Evolutionary conservation across 139 green algal genomes (phyloP), one percentile per base, ranked within the genome.

Genomic region (Chlamydomonas incerta): DNA sequence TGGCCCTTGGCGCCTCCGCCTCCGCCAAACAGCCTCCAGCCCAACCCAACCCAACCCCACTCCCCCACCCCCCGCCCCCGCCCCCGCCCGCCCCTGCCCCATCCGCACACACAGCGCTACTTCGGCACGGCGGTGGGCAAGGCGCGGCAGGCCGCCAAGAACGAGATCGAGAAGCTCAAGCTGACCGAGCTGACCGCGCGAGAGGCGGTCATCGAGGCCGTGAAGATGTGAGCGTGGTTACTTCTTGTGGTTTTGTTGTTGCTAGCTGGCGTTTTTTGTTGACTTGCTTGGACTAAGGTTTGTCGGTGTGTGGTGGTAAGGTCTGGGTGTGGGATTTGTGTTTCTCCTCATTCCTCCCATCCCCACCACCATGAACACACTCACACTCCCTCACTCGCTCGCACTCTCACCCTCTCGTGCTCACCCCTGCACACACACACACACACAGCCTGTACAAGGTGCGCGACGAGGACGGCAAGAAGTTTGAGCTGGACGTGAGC

Each of bases 91-190:
- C 18, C 20, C 14, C 74, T 34, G 14, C 23, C 47, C 29, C 21
- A n/a, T 26, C n/a, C 79, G 29, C n/a, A 5, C 62, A 17, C 57
- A 3, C 89, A 98, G 86, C 88, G 95, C 17, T 99, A 97, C 92
- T 97, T 96, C 89, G 98, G 97, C 55, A 95, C 96, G 35, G 98
- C 97, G 37, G 94, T 99, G 52, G 98, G 98, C 76, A 99, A 99
- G 91, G 97, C 95, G 23, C 91, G 96, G n/a, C 89, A 92, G 91
- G 94, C 90, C 4, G 98, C 97, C 35, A 98, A 98, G 91, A 99
- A 97, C 75, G 97, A 99, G 92, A 97, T 99, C 72, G 98, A 99
- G 90, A 96, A 97, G 91, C 93, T 99, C 33, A 97, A 99, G 86
- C 94, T 99, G n/a, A 81, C 66, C 21, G 93, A 98, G 82, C 93